Evolutionary conservation across 2,329 filamentous ascomycete species (phyloP).

Genomic region (Phaeosphaeriaceae sp.): DNA sequence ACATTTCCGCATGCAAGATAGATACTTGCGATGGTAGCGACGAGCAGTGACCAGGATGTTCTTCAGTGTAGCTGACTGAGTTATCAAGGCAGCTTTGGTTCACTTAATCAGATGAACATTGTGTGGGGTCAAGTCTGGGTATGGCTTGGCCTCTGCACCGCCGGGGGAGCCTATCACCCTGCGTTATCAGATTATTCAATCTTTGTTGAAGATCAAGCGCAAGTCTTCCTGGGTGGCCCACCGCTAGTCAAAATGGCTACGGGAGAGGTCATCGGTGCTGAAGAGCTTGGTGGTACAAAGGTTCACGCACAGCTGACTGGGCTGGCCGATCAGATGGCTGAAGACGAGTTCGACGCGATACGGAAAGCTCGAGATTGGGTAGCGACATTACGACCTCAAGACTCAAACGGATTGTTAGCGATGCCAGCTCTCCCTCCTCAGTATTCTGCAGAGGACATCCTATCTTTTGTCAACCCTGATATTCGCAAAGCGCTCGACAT

Average conservation of each 20-base stretch:
- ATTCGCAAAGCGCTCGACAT: conserved; percentile 51
- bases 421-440: conserved; percentile 27
- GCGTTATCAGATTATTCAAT: conserved; percentile 55
- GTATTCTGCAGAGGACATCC: conserved; percentile 49
- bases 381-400: conserved; percentile 11
- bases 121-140: neutral
- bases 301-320: conserved; percentile 53
- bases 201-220: conserved; percentile 54
- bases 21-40: neutral
- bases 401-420: neutral
- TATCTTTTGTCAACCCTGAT: conserved; percentile 50
- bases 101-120: neutral
- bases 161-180: conserved; percentile 53
- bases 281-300: conserved; percentile 53
- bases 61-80: neutral
- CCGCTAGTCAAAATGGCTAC: conserved; percentile 59
- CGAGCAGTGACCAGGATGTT: neutral
- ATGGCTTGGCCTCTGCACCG: conserved; percentile 53
- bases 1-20: neutral
- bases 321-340: conserved; percentile 54
- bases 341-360: conserved; percentile 55
- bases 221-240: conserved; percentile 56
- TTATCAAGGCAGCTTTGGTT: neutral
- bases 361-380: conserved; percentile 51
- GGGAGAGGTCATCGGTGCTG: conserved; percentile 53